These are phyloP conservation scores for Suillus subaureus DNA, from an alignment of 768 basidiomycete genomes.

Conservation along the genomic window DNA sequence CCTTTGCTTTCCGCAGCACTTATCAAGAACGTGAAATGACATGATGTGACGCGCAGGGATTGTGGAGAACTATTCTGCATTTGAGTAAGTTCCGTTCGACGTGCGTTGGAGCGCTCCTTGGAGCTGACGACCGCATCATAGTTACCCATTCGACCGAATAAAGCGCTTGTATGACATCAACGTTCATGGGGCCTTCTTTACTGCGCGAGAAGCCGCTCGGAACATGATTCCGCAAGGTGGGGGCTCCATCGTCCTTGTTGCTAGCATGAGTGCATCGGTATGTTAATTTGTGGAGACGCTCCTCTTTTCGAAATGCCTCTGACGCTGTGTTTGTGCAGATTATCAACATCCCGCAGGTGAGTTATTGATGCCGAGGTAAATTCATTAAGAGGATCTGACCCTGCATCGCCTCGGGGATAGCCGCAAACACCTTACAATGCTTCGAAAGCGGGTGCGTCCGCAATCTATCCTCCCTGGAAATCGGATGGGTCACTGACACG, in stretches of 20 bases:
- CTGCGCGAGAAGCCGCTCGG: conserved; percentile 93
- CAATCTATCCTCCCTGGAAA: conserved; percentile 1
- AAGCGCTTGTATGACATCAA: conserved; percentile 89
- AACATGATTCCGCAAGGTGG: conserved; percentile 83
- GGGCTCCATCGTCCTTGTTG: conserved; percentile 84
- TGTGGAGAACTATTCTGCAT: conserved; percentile 84
- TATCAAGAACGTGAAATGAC: conserved; percentile 5
- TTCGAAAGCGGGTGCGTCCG: conserved; percentile 77
- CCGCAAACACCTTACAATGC: conserved; percentile 96
- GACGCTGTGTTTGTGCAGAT: conserved; percentile 49
- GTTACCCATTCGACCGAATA: conserved; percentile 86
- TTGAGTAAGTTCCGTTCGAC: conserved; percentile 58
- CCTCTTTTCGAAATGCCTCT: conserved; percentile 16
- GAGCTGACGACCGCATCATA: conserved; percentile 30
- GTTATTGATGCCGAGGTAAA: conserved; percentile 2
- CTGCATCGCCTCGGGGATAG: conserved; percentile 34
- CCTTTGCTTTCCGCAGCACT: not conserved
- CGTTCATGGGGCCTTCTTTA: conserved; percentile 92
- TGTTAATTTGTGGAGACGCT: conserved; percentile 26
- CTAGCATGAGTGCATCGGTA: conserved; percentile 91
- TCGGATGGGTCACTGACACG: conserved; percentile 11
- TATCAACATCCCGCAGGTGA: conserved; percentile 85
- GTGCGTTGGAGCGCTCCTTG: conserved; percentile 6
- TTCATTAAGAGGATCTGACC: not conserved
- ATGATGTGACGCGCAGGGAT: conserved; percentile 54